Conservation (phyloP, 495 filamentous ascomycete genomes). For the Geopyxis carbonaria region DNA sequence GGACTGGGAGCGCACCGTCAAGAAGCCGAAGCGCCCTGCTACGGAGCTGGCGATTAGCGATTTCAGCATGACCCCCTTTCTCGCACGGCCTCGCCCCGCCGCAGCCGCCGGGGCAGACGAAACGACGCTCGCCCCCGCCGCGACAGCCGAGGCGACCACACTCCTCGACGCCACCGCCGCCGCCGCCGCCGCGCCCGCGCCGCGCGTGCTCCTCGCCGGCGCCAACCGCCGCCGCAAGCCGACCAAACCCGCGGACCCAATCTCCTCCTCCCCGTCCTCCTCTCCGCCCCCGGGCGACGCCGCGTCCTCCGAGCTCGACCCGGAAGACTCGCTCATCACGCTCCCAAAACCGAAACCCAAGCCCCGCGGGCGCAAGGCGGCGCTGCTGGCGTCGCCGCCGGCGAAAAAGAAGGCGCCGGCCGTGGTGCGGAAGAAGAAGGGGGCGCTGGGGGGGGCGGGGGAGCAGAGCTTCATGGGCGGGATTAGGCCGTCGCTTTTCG, state of each 20-base stretch:
- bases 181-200: slow-evolving; percentile 8
- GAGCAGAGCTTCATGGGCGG: slow-evolving; percentile 3
- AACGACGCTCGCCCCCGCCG: neutral
- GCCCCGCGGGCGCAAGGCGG: slow-evolving; percentile 52
- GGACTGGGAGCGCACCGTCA: slow-evolving; percentile 13
- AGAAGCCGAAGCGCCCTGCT: slow-evolving; percentile 11
- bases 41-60: slow-evolving; percentile 11
- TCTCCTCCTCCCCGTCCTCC: slow-evolving; percentile 7
- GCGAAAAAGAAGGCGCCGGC: slow-evolving; percentile 1
- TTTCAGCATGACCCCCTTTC: slow-evolving; percentile 22
- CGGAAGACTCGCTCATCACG: slow-evolving; percentile 7
- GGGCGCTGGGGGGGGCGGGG: neutral
- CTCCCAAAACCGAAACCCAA: slow-evolving; percentile 16
- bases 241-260: neutral
- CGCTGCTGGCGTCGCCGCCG: slow-evolving; percentile 23
- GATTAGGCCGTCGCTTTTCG: slow-evolving; percentile 11
- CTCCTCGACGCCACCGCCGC: slow-evolving; percentile 10
- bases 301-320: slow-evolving; percentile 29
- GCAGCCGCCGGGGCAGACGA: slow-evolving; percentile 7
- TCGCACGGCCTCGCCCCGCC: slow-evolving; percentile 16
- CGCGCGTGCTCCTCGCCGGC: slow-evolving; percentile 17
- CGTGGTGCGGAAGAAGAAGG: slow-evolving; percentile 6
- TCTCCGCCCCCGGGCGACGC: slow-evolving; percentile 19
- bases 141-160: slow-evolving; percentile 6
- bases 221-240: slow-evolving; percentile 16